Evolutionary conservation across 768 basidiomycete species (phyloP).

Genomic region (Myochromella boudieri): DNA sequence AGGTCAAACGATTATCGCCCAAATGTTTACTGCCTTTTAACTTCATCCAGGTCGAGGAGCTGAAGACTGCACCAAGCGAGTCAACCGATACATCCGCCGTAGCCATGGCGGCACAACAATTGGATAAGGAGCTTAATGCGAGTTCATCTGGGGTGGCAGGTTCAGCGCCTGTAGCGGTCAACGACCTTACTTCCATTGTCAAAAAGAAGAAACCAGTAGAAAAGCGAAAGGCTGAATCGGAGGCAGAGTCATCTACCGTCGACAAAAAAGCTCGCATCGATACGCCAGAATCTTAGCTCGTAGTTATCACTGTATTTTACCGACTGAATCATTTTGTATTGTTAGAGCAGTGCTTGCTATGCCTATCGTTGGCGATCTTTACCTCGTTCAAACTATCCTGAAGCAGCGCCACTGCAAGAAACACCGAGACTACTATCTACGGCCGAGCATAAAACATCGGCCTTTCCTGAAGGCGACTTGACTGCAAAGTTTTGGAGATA

Average conservation of each 20-base stretch:
- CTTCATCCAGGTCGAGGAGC: slow-evolving; percentile 76
- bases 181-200: slow-evolving; percentile 84
- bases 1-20: slow-evolving; percentile 45
- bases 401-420: slow-evolving; percentile 27
- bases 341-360: no score
- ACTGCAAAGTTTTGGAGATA: slow-evolving; percentile 22
- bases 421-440: slow-evolving; percentile 25
- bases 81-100: slow-evolving; percentile 55
- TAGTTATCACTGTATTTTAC: slow-evolving; percentile 2
- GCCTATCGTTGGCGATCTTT: no score
- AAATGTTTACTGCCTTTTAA: background rate
- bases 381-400: no score
- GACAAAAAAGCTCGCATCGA: slow-evolving; percentile 72
- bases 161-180: slow-evolving; percentile 48
- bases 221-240: slow-evolving; percentile 76
- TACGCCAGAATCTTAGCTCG: slow-evolving; percentile 22
- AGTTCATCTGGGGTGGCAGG: slow-evolving; percentile 32
- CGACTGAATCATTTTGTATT: background rate
- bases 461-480: slow-evolving; percentile 24
- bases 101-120: slow-evolving; percentile 64
- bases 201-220: slow-evolving; percentile 68
- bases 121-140: slow-evolving; percentile 70
- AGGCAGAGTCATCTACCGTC: slow-evolving; percentile 40
- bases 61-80: slow-evolving; percentile 78
- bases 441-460: slow-evolving; percentile 24